phyloP scores from a whole-genome alignment of 2,329 filamentous ascomycete species.

The Hymenoscyphus occultus region DNA sequence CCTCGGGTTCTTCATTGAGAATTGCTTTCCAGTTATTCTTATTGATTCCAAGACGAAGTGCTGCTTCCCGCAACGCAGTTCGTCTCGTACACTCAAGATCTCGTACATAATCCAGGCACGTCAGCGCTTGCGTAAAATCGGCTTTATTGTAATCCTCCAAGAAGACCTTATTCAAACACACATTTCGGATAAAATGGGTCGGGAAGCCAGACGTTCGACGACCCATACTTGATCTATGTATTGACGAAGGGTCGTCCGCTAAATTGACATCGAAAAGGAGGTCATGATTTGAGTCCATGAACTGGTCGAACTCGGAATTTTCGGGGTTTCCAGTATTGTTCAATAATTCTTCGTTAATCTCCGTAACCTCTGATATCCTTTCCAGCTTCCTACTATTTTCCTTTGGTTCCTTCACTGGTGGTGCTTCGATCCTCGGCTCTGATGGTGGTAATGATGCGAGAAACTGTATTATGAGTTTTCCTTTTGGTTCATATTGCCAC shows the following conservation, averaged over 20 bases:
- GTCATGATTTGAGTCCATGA: constrained; percentile 14
- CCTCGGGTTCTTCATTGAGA: constrained; percentile 22
- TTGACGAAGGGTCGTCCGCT: background rate
- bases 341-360: background rate
- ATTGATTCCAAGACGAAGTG: constrained; percentile 23
- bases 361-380: background rate
- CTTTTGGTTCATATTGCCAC: constrained; percentile 29
- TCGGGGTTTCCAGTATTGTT: background rate
- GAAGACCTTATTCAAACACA: constrained; percentile 26
- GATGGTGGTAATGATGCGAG: constrained; percentile 20
- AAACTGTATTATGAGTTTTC: constrained; percentile 25
- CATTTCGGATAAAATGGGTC: constrained; percentile 17
- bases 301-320: constrained; percentile 5
- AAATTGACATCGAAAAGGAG: constrained; percentile 21
- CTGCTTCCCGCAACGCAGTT: constrained; percentile 23
- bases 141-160: constrained; percentile 22
- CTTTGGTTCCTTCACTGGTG: background rate
- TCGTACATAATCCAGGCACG: constrained; percentile 31
- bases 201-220: constrained; percentile 21
- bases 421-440: background rate
- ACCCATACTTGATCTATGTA: background rate
- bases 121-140: constrained; percentile 27
- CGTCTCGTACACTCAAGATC: constrained; percentile 29
- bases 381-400: background rate
- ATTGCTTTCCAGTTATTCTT: constrained; percentile 27